Percentiles rank a stretch among this genome's conserved stretches.
These are phyloP conservation scores for Colletotrichum cordylinicola DNA, from an alignment of 2,329 filamentous ascomycete species.

Conservation along the genomic window DNA sequence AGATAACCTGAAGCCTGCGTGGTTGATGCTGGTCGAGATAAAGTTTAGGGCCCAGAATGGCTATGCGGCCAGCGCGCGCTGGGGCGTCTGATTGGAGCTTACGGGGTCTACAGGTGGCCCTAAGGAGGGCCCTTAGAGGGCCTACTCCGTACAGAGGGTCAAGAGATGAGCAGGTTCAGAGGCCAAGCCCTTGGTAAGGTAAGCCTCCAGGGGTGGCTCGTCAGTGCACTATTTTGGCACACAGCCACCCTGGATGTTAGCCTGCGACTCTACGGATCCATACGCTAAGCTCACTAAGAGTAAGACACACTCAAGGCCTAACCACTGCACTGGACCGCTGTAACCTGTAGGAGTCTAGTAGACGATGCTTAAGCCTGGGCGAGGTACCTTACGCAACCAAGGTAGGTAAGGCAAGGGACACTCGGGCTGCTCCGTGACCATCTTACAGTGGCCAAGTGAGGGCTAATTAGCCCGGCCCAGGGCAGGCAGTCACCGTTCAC, in stretches of 20 bases:
- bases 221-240: background rate
- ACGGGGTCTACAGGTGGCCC: background rate
- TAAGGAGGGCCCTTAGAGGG: background rate
- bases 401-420: background rate
- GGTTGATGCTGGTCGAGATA: constrained; percentile 14
- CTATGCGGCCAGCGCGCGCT: background rate
- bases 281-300: background rate
- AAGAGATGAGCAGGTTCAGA: background rate
- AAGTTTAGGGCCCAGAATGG: constrained; percentile 2
- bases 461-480: background rate
- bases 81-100: background rate
- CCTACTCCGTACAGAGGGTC: background rate
- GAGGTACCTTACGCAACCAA: background rate
- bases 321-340: background rate
- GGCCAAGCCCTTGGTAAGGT: background rate
- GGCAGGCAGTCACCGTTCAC: background rate
- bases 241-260: background rate
- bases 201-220: background rate
- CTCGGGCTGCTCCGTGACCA: background rate
- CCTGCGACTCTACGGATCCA: background rate
- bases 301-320: background rate
- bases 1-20: background rate
- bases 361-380: background rate
- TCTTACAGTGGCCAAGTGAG: background rate
- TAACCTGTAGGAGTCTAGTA: background rate